These are phyloP conservation scores for Colletotrichum camelliae DNA, from an alignment of 2,329 filamentous ascomycete species.

Conservation along the genomic window DNA sequence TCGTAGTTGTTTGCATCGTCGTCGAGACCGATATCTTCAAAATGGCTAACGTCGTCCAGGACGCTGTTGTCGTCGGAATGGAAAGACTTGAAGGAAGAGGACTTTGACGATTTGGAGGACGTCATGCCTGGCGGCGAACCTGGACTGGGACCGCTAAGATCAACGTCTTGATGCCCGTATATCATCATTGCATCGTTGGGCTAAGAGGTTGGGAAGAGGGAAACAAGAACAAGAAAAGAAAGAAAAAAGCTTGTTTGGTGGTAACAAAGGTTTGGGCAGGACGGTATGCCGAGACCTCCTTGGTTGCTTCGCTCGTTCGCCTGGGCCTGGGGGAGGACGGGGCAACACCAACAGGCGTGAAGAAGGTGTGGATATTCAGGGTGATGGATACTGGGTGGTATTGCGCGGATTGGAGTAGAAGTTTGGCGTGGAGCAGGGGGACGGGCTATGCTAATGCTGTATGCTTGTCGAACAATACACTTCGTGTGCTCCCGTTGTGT, in stretches of 20 bases:
- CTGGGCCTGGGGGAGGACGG: constrained; percentile 3
- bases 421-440: neutral
- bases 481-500: neutral
- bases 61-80: constrained; percentile 75
- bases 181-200: constrained; percentile 22
- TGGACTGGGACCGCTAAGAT: constrained; percentile 19
- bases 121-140: constrained; percentile 78
- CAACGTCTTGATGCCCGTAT: constrained; percentile 23
- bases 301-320: neutral
- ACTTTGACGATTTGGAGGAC: constrained; percentile 86
- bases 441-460: neutral
- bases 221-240: neutral
- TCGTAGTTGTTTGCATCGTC: constrained; percentile 52
- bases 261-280: neutral
- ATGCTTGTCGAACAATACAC: neutral
- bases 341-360: constrained; percentile 5
- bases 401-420: neutral
- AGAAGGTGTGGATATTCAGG: neutral
- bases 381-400: neutral
- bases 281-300: constrained; percentile 2
- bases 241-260: constrained; percentile 18
- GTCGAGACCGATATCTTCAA: constrained; percentile 91
- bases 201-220: neutral
- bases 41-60: constrained; percentile 78
- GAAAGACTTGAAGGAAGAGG: constrained; percentile 81